A percentile compares a stretch with the other conserved stretches of the same genome.
Evolutionary conservation across 2,329 filamentous ascomycete genomes (phyloP).

Genomic region (Trichoderma koningii): DNA sequence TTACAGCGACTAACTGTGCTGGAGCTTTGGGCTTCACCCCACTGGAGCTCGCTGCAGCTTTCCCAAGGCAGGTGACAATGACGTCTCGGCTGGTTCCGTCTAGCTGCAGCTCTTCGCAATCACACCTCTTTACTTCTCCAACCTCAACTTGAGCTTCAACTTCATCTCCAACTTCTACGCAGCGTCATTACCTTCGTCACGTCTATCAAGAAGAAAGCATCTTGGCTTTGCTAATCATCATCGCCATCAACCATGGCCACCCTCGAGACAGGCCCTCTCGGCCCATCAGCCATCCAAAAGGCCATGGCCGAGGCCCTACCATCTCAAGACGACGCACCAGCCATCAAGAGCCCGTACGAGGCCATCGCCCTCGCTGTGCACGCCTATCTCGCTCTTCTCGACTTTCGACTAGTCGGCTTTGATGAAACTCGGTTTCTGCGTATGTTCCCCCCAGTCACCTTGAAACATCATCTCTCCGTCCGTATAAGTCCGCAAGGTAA

Average conservation of each 20-base stretch:
- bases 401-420: constrained; percentile 81
- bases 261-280: neutral
- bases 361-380: constrained; percentile 82
- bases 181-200: too few relatives aligned
- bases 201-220: too few relatives aligned
- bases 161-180: neutral
- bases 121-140: too few relatives aligned
- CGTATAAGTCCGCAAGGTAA: constrained; percentile 9
- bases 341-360: constrained; percentile 73
- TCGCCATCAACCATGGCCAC: neutral
- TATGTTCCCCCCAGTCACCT: constrained; percentile 40
- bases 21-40: neutral
- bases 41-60: neutral
- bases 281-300: constrained; percentile 48
- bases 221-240: too few relatives aligned
- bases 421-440: constrained; percentile 76
- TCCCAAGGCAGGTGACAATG: constrained; percentile 19
- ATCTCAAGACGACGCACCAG: constrained; percentile 60
- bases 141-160: too few relatives aligned
- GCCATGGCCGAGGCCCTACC: constrained; percentile 63
- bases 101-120: too few relatives aligned
- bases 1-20: neutral
- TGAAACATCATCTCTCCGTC: neutral
- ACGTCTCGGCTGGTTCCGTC: neutral
- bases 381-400: constrained; percentile 76